Evolutionary conservation across 805 yeast genomes (phyloP).

Genomic region (Saturnispora sanitii): DNA sequence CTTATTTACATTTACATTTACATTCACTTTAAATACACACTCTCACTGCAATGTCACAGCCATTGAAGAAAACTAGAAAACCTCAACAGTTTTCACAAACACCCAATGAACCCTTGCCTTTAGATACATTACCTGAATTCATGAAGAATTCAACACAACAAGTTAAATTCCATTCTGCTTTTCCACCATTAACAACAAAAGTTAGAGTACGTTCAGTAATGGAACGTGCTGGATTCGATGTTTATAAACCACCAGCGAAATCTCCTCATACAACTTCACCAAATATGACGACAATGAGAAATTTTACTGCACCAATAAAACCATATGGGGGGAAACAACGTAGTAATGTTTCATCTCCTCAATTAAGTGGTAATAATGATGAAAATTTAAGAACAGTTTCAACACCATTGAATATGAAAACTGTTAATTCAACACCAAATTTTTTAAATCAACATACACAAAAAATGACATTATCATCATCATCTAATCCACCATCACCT

Average conservation of each 20-base stretch:
- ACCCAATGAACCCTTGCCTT: constrained; percentile 13
- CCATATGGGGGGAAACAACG: not conserved
- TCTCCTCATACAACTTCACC: constrained; percentile 1
- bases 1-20: too few relatives aligned
- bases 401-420: constrained; percentile 3
- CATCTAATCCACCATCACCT: not conserved
- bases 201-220: constrained; percentile 59
- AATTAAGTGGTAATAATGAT: too few relatives aligned
- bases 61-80: not conserved
- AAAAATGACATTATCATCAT: not conserved
- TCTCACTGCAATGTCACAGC: too few relatives aligned
- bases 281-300: constrained; percentile 11
- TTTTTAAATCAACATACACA: not conserved
- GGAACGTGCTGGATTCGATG: constrained; percentile 78
- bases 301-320: constrained; percentile 19
- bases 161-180: constrained; percentile 40
- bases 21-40: too few relatives aligned
- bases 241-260: constrained; percentile 27
- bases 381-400: not conserved
- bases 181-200: constrained; percentile 61
- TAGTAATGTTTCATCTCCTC: constrained; percentile 1
- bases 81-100: not conserved
- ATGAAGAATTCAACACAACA: constrained; percentile 25
- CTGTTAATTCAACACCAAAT: constrained; percentile 13
- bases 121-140: constrained; percentile 26